Evolutionary conservation across 768 basidiomycete genomes (phyloP).

Genomic region (Mycena albidolilacea): DNA sequence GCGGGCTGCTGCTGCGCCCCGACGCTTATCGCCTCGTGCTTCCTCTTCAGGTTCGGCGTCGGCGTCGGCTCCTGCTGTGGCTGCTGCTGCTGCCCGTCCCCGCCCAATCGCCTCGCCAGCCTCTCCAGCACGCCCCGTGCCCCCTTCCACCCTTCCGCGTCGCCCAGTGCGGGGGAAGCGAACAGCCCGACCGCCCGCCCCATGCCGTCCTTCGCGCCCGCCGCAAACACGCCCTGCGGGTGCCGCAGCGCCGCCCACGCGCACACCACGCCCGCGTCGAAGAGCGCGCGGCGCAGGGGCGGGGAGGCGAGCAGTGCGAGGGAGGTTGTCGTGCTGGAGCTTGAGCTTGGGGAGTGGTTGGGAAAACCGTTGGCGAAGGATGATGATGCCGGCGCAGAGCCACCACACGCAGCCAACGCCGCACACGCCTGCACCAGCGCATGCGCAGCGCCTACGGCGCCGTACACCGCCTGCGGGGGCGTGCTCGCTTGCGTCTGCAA

Average conservation of each 20-base stretch:
- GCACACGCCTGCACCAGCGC: slow-evolving; percentile 68
- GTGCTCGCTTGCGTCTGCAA: not conserved
- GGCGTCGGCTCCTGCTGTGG: not conserved
- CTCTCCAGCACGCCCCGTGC: slow-evolving; percentile 8
- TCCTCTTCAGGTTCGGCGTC: slow-evolving; percentile 47
- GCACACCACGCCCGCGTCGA: slow-evolving; percentile 77
- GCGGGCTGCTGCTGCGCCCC: not conserved
- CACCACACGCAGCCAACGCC: slow-evolving; percentile 10
- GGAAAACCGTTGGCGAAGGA: slow-evolving; percentile 31
- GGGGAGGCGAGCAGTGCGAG: slow-evolving; percentile 72
- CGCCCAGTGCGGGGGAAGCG: not conserved
- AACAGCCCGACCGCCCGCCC: slow-evolving; percentile 30
- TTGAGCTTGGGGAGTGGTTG: not conserved
- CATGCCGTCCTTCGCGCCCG: slow-evolving; percentile 59
- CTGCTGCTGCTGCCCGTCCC: slow-evolving; percentile 15
- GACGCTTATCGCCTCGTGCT: slow-evolving; percentile 42
- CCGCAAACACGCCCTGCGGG: slow-evolving; percentile 62
- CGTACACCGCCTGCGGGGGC: slow-evolving; percentile 64
- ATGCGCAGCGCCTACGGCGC: slow-evolving; percentile 78
- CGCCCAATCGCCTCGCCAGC: slow-evolving; percentile 40
- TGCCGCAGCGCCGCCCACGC: slow-evolving; percentile 74
- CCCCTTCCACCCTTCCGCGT: not conserved
- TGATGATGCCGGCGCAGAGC: too few relatives aligned
- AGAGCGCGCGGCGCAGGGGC: slow-evolving; percentile 71
- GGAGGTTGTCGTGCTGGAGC: slow-evolving; percentile 32